Conservation (phyloP, 495 filamentous ascomycete genomes). For the Xeromyces bisporus region DNA sequence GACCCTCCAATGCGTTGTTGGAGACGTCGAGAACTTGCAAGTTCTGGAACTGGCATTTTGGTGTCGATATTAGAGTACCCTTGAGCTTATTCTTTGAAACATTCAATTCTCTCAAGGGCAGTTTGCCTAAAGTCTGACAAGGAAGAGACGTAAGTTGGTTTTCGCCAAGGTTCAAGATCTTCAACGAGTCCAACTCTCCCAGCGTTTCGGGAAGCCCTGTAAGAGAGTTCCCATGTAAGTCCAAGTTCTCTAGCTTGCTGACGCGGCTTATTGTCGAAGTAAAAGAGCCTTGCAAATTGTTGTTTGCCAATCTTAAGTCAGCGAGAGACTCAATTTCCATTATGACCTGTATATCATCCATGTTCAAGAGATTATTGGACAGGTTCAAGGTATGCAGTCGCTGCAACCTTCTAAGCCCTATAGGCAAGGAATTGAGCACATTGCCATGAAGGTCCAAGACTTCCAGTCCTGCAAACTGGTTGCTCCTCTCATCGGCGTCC, state of each 20-base stretch:
- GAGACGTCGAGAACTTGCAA: constrained; percentile 63
- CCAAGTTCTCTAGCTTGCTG: constrained; percentile 54
- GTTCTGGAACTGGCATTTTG: constrained; percentile 36
- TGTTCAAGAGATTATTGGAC: constrained; percentile 62
- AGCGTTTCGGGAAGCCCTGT: constrained; percentile 57
- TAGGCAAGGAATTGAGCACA: constrained; percentile 48
- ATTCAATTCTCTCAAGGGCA: constrained; percentile 58
- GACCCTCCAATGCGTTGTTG: constrained; percentile 48
- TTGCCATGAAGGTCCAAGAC: constrained; percentile 78
- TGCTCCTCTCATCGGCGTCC: constrained; percentile 46
- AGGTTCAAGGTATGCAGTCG: constrained; percentile 68
- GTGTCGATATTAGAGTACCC: constrained; percentile 49
- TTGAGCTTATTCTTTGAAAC: constrained; percentile 65
- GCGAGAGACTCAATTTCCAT: constrained; percentile 49
- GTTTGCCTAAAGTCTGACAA: constrained; percentile 42
- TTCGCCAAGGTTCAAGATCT: constrained; percentile 57
- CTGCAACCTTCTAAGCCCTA: constrained; percentile 56
- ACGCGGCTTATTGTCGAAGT: constrained; percentile 40
- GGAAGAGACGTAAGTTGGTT: constrained; percentile 58
- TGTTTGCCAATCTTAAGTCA: constrained; percentile 71
- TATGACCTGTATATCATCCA: constrained; percentile 53
- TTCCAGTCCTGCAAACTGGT: constrained; percentile 73
- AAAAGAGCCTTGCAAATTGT: constrained; percentile 51
- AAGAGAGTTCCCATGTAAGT: constrained; percentile 66
- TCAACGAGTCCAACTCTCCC: constrained; percentile 43